Base-by-base conservation (phyloP, 257 asterid species). In the Petunia secreta region DNA sequence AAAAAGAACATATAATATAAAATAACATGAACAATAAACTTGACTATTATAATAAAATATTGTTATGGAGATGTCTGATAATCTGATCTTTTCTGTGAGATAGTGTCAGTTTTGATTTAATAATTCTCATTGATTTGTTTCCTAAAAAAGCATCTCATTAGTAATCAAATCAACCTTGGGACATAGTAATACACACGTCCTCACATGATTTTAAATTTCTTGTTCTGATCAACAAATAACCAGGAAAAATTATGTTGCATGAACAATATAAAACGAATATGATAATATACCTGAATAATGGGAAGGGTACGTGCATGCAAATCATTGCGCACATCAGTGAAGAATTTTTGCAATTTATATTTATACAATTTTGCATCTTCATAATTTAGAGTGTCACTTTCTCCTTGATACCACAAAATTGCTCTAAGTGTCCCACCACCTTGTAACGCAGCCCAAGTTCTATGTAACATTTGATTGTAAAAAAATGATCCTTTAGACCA, bases 401-500 rank as follows among this genome's bases (percentile, higher is more conserved):
- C 81, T 40, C 81, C 81, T 63, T 78, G 81, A 40, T 63, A 78
- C 75, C 81, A 78, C 5, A 78, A 39, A 48, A 78, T 25, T 1
- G 81, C 64, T 14, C 54, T n/a, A 25, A 78, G 14, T 11, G n/a
- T 63, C 5, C 81, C 81, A 54, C 81, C 75, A 4, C n/a, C 60
- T 40, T 63, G 46, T 39, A 63, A 3, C 2, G 75, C 63, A 15
- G 15, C 1, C 3, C 63, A 2, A 54, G 75, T 38, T 40, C 81
- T 14, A 25, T 34, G 6, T 5, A 78, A 1, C 38, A 3, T 63
- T 6, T 50, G 38, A 68, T 63, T 63, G 10, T 66, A 68, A 37
- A 37, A 37, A 15, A 14, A 13, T 5, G 75, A 63, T 8, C 48
- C 75, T 25, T 55, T 41, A 6, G 81, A 63, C 81, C 81, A 78